phyloP scores from a whole-genome alignment of 192 early-diverging fungal genomes.

The Dimargaris xerosporica region DNA sequence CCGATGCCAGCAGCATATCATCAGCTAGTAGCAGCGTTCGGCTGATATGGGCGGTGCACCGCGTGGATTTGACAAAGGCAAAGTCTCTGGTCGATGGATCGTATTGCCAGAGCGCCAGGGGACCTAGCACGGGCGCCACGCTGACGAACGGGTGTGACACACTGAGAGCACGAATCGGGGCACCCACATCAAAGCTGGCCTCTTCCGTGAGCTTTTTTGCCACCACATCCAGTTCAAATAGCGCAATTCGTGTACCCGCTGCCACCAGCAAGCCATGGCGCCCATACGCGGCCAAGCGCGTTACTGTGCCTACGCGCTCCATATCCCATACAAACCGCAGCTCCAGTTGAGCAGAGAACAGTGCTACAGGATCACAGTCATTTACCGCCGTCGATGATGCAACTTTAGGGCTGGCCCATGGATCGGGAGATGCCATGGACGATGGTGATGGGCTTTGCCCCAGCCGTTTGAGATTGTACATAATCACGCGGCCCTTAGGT shows the following conservation, averaged over 20 bases:
- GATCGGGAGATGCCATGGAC: neutral
- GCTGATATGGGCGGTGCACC: neutral
- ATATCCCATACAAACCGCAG: slow-evolving; percentile 11
- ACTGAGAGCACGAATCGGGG: slow-evolving; percentile 1
- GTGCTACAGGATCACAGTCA: neutral
- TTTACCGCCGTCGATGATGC: neutral
- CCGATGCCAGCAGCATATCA: neutral
- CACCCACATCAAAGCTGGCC: neutral
- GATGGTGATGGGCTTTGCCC: neutral
- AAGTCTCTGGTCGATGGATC: neutral
- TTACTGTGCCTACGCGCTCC: slow-evolving; percentile 1
- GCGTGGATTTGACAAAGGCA: neutral
- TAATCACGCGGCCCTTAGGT: slow-evolving; percentile 1
- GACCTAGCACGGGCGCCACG: neutral
- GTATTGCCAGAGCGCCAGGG: slow-evolving; percentile 4
- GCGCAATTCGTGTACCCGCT: neutral
- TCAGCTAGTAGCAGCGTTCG: neutral
- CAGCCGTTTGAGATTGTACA: slow-evolving; percentile 8
- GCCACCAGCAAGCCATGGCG: neutral
- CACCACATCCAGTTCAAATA: neutral
- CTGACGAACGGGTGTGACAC: neutral
- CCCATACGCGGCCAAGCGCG: slow-evolving; percentile 1
- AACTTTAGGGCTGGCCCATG: neutral
- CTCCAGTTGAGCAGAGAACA: neutral
- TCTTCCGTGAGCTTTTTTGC: neutral